Evolutionary conservation across 2,329 filamentous ascomycete genomes (phyloP).

Genomic region (Trichoderma sp.): DNA sequence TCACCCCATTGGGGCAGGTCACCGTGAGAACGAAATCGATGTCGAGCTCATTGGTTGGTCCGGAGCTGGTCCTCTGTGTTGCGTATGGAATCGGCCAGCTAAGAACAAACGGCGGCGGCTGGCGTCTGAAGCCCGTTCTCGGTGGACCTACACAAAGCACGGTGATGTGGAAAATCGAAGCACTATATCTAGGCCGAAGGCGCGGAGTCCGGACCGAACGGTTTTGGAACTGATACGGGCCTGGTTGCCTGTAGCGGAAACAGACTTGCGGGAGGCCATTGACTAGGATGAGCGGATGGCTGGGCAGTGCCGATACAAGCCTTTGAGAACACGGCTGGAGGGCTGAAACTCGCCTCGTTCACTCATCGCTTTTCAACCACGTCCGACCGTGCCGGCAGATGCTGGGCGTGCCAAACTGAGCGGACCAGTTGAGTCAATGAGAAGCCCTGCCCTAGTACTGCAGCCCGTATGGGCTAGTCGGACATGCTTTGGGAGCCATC

Average conservation of each 20-base stretch:
- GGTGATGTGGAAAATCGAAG: constrained; percentile 2
- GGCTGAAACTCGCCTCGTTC: background rate
- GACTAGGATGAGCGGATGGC: background rate
- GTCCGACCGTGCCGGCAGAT: constrained; percentile 2
- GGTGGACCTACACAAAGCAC: background rate
- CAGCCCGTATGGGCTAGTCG: background rate
- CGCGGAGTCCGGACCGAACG: background rate
- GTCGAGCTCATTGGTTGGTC: background rate
- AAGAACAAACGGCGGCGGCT: constrained; percentile 3
- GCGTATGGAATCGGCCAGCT: background rate
- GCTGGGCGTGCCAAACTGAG: constrained; percentile 1
- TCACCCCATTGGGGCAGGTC: background rate
- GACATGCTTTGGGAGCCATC: background rate
- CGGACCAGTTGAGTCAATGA: background rate
- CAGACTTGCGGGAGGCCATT: background rate
- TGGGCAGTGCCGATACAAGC: background rate
- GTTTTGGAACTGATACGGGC: background rate
- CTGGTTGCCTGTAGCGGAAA: background rate
- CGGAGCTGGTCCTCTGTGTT: background rate
- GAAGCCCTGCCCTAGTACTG: background rate
- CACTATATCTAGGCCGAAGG: background rate
- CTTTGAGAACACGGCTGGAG: background rate
- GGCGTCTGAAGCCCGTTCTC: background rate
- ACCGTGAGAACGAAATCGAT: background rate
- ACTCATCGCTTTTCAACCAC: background rate